Evolutionary conservation across 2,329 filamentous ascomycete genomes (phyloP).

Genomic region (Cytospora piceicola): DNA sequence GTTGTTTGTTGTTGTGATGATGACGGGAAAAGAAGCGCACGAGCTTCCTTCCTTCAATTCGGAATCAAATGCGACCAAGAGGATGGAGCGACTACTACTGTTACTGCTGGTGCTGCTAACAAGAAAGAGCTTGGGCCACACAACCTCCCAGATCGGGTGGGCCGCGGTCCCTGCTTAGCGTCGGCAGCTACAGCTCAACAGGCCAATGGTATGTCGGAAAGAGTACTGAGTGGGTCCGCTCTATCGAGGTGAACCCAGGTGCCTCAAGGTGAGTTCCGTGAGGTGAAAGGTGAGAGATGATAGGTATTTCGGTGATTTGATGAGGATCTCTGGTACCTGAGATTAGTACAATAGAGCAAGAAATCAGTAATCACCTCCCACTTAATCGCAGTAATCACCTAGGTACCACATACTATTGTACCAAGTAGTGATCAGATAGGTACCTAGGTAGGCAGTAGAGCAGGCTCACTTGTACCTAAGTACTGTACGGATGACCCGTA

Average conservation of each 20-base stretch:
- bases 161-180: conserved; percentile 20
- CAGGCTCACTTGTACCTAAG: too few relatives aligned
- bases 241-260: too few relatives aligned
- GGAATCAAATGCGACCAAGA: conserved; percentile 1
- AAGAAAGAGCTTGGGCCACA: conserved; percentile 24
- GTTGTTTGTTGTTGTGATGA: neutral
- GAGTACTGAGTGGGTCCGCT: neutral
- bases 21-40: neutral
- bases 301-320: neutral
- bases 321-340: neutral
- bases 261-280: neutral
- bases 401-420: neutral
- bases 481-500: too few relatives aligned
- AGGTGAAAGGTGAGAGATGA: neutral
- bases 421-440: neutral
- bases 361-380: neutral
- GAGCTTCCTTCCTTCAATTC: neutral
- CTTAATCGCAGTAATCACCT: neutral
- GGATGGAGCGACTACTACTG: neutral
- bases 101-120: neutral
- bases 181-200: conserved; percentile 22
- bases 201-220: conserved; percentile 4
- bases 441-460: too few relatives aligned
- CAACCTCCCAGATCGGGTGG: conserved; percentile 1
- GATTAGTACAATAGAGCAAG: neutral